phyloP scores from a whole-genome alignment of 148 eudicot genomes.

The Vaccinium darrowii region DNA sequence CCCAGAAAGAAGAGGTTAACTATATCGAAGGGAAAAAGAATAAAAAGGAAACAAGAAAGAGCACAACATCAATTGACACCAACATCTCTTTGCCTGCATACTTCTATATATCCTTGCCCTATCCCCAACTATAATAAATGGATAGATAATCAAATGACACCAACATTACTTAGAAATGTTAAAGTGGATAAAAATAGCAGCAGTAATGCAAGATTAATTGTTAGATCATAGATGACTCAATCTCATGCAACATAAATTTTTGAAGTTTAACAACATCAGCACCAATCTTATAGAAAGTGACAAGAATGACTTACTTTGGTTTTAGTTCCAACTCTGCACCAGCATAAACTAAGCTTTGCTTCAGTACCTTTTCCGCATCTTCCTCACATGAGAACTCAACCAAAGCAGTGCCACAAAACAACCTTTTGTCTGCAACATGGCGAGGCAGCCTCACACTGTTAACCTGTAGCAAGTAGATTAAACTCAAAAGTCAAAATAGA shows the following conservation, averaged over 20 bases:
- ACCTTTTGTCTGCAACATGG: constrained; percentile 67
- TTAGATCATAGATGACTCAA: not conserved
- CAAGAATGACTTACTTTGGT: constrained; percentile 60
- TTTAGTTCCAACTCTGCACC: constrained; percentile 71
- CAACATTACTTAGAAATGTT: not conserved
- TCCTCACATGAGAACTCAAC: constrained; percentile 85
- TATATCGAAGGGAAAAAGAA: not conserved
- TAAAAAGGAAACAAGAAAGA: not conserved
- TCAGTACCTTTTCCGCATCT: constrained; percentile 63
- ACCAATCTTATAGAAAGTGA: not conserved
- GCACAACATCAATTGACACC: not conserved
- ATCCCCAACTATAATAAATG: not conserved
- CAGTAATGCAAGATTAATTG: not conserved
- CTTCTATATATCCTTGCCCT: not conserved
- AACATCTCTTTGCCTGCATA: not conserved
- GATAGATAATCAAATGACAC: not conserved
- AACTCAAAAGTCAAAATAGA: not conserved
- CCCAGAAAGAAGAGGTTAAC: not conserved
- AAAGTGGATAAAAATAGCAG: not conserved
- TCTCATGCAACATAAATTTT: not conserved
- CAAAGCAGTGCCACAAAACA: constrained; percentile 85
- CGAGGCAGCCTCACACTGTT: constrained; percentile 91
- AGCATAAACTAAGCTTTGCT: constrained; percentile 59
- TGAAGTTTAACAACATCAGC: not conserved
- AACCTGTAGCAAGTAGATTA: constrained; percentile 47